Evolutionary conservation across 441 rosid genomes (phyloP), one percentile per base, ranked within the genome.

Genomic region (Daphne laureola): DNA sequence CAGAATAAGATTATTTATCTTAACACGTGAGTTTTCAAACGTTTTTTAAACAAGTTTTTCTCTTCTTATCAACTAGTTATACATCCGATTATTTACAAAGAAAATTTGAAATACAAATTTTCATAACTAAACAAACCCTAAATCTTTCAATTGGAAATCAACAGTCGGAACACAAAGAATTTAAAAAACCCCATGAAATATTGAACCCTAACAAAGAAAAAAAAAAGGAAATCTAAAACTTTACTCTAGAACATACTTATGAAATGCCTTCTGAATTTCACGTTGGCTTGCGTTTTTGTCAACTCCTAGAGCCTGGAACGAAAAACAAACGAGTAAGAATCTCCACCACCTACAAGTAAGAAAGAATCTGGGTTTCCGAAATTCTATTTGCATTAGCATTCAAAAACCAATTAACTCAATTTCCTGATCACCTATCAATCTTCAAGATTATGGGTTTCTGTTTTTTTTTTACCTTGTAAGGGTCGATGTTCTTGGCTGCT

Each of bases 201-300:
- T 7, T 31, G 4, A 2, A 2, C 11, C 11, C 48, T 6, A 44
- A 44, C 48, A 44, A 12, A 21, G 11, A 9, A 45, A 12, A 36
- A 40, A 50, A 56, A 45, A 12, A 36, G 31, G 46, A 56, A 17
- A 0, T 36, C 55, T 55, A 56, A 36, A 47, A 54, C n/a, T 3
- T 15, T 1, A 53, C 17, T 53, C 45, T 16, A 54, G 41, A 57
- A 50, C 84, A 3, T 70, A 92, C 97, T 89, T 89, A 82, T 92
- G 98, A 64, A 92, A 92, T 65, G 97, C 97, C 75, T 92, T 92
- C 73, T 92, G 98, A 56, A 92, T 92, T 54, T 92, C 97, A 5
- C 96, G 84, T 61, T 80, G 90, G 68, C 85, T 73, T 35, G 98
- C 97, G 41, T 73, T 84, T 18, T 65, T 65, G 41, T 88, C 84